These are phyloP conservation scores for Meyerozyma carpophila DNA, from an alignment of 1,139 yeast genomes.

Conservation along the genomic window DNA sequence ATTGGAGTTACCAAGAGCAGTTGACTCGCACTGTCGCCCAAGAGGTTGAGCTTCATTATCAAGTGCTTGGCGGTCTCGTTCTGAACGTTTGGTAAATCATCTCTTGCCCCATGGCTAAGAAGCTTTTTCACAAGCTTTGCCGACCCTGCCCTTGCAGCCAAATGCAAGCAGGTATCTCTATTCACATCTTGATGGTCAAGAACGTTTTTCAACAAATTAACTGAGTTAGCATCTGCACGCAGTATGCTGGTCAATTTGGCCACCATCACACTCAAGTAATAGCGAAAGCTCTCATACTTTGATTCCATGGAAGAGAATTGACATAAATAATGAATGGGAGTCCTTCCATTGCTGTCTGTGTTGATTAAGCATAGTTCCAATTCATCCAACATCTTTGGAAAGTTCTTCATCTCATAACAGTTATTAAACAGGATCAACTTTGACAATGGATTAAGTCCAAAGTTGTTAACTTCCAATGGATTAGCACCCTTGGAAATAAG, in stretches of 20 bases:
- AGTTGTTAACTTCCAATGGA: slow-evolving; percentile 63
- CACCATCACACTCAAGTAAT: slow-evolving; percentile 32
- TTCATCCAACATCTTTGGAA: slow-evolving; percentile 63
- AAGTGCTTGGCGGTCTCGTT: slow-evolving; percentile 34
- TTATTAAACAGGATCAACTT: slow-evolving; percentile 83
- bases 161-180: slow-evolving; percentile 66
- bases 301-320: slow-evolving; percentile 52
- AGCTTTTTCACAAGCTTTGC: slow-evolving; percentile 34
- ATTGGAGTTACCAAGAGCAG: slow-evolving; percentile 34
- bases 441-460: slow-evolving; percentile 82
- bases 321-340: slow-evolving; percentile 69
- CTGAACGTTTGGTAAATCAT: slow-evolving; percentile 37
- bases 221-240: slow-evolving; percentile 19
- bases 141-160: slow-evolving; percentile 48
- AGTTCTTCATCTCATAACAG: slow-evolving; percentile 74
- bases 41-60: slow-evolving; percentile 14
- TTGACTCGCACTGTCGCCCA: slow-evolving; percentile 9
- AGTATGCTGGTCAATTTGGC: slow-evolving; percentile 33
- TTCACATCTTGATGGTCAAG: slow-evolving; percentile 63
- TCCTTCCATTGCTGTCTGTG: slow-evolving; percentile 67
- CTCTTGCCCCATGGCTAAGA: slow-evolving; percentile 42
- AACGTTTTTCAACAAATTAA: slow-evolving; percentile 53
- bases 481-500: slow-evolving; percentile 72
- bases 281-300: slow-evolving; percentile 39
- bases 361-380: slow-evolving; percentile 66